Percentiles rank a stretch among this genome's conserved stretches.
phyloP scores from a whole-genome alignment of 352 stramenopile species.

The Thraustochytrium sp. region DNA sequence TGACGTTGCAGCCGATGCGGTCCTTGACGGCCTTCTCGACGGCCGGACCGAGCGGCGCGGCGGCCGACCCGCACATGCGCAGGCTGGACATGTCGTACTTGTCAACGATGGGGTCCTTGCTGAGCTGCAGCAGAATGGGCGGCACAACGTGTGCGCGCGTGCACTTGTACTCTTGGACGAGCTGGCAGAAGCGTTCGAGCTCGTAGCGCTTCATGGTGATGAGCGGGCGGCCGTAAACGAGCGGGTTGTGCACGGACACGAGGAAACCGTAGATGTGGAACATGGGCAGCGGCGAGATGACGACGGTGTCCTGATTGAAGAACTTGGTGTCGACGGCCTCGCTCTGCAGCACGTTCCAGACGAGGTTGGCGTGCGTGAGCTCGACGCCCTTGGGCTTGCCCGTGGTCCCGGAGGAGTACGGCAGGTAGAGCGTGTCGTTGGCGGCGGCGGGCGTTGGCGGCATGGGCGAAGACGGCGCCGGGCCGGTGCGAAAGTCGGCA shows the following conservation, averaged over 20 bases:
- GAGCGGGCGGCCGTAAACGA: conserved; percentile 68
- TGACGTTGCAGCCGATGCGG: conserved; percentile 59
- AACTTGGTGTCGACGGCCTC: conserved; percentile 46
- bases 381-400: conserved; percentile 81
- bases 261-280: conserved; percentile 90
- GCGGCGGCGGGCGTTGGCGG: background rate
- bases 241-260: conserved; percentile 67
- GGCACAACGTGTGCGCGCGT: conserved; percentile 74
- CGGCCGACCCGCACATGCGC: conserved; percentile 63
- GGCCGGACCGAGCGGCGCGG: conserved; percentile 68
- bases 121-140: conserved; percentile 70
- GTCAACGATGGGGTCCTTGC: conserved; percentile 78
- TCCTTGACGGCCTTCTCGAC: conserved; percentile 59
- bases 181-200: conserved; percentile 70
- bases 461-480: background rate
- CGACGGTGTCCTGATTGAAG: conserved; percentile 60
- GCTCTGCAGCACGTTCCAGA: conserved; percentile 77
- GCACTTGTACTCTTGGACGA: conserved; percentile 62
- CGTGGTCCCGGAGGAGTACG: conserved; percentile 88
- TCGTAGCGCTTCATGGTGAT: conserved; percentile 79
- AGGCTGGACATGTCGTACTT: conserved; percentile 77
- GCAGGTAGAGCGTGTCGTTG: conserved; percentile 57
- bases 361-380: conserved; percentile 73
- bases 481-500: conserved; percentile 1
- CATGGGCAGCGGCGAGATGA: conserved; percentile 74